A percentile compares a stretch with the other conserved stretches of the same genome.
These are phyloP conservation scores for Kwoniella bestiolae DNA, from an alignment of 768 basidiomycete species.

Conservation along the genomic window DNA sequence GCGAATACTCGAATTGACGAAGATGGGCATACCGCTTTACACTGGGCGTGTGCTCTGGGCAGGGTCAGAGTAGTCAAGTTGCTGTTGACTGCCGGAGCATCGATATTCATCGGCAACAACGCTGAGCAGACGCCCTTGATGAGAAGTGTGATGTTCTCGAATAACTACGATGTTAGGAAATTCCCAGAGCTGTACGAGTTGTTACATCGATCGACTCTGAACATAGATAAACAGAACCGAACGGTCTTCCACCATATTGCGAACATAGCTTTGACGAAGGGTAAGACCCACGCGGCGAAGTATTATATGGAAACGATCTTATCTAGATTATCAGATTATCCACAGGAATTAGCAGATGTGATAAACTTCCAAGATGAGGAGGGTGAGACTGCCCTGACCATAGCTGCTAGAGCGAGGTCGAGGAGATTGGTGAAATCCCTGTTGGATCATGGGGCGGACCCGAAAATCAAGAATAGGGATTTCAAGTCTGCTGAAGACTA, in stretches of 20 bases:
- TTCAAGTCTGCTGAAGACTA: slow-evolving; percentile 98
- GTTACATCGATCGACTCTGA: slow-evolving; percentile 94
- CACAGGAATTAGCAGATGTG: slow-evolving; percentile 93
- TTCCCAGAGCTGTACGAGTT: slow-evolving; percentile 97
- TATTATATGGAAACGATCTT: slow-evolving; percentile 99
- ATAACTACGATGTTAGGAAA: slow-evolving; percentile 99
- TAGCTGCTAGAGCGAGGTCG: slow-evolving; percentile 93
- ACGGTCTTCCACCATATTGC: slow-evolving; percentile 98
- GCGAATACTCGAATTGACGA: slow-evolving; percentile 97
- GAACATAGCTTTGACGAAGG: slow-evolving; percentile 95
- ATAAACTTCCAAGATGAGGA: slow-evolving; percentile 99
- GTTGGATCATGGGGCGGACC: slow-evolving; percentile 94
- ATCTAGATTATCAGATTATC: slow-evolving; percentile 82
- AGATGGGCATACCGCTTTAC: slow-evolving; percentile 93
- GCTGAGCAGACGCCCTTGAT: slow-evolving; percentile 96
- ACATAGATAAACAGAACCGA: slow-evolving; percentile 96
- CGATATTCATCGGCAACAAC: slow-evolving; percentile 95
- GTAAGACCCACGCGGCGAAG: slow-evolving; percentile 93
- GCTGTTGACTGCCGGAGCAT: slow-evolving; percentile 88
- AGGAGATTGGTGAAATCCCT: slow-evolving; percentile 93
- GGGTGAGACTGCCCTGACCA: slow-evolving; percentile 93
- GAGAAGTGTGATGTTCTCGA: slow-evolving; percentile 99
- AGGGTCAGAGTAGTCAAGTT: slow-evolving; percentile 94
- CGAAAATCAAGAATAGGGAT: slow-evolving; percentile 90
- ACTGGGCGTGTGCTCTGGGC: slow-evolving; percentile 99